Base-by-base conservation (phyloP, 2,329 filamentous ascomycete genomes). In the Diaporthe australafricana region DNA sequence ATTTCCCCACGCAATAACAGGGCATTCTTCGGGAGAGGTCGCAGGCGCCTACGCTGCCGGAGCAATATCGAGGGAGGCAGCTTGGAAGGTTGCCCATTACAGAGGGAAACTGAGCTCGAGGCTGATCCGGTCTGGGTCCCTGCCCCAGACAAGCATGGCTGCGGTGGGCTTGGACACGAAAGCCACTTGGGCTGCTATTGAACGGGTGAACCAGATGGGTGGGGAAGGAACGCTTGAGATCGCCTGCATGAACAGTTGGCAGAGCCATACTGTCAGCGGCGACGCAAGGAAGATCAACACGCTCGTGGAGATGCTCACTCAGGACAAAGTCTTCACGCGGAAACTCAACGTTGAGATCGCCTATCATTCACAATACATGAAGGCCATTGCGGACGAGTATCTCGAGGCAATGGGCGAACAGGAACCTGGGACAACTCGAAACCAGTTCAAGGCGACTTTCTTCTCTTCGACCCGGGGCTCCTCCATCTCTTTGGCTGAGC, bases 21-120 rank as follows among this genome's bases (percentile, higher is more conserved):
- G 81, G 25, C 80, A 83, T 73, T 81, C 80, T 2, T 80, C 78
- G 0, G 81, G 81, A 9, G 81, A 83, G 66, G 81, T 83, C 22
- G 80, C 77, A 0, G 80, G 79, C 0, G 79, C 78, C 0, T 80
- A 80, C 52, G 77, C 78, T 3, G 75, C 75, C 11, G 77, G 77
- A 0, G 65, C 72, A 4, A 74, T 81, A 1, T 70, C 72, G 5
- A 22, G 53, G 1, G n/a, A 65, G n/a, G 68, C 72, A 20, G 77
- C 77, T 8, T 75, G 77, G 27, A 38, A 57, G 16, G 70, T 76
- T 14, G 75, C 77, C 20, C 75, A 77, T 69, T 75, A 69, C 72
- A 78, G 71, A 47, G 77, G 70, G 55, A 75, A 80, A 4, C 75
- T 80, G 55, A 76, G 78, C 68, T 75, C 75, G 14, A 66, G 74